phyloP scores from a whole-genome alignment of 2,329 filamentous ascomycete genomes.

The Pyrenophora tritici-repentis region DNA sequence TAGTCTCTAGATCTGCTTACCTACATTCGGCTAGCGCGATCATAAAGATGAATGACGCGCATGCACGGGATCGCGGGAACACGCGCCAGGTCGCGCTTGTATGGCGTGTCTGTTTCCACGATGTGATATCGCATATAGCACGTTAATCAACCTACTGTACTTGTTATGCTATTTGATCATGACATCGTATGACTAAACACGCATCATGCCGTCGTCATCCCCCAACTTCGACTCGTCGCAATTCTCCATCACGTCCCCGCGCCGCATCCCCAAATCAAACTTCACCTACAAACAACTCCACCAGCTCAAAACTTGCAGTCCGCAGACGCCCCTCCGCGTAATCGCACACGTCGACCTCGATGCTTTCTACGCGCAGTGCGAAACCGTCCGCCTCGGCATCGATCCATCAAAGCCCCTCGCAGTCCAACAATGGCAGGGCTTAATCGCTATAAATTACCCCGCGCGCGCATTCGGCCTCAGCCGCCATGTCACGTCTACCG shows the following conservation, averaged over 20 bases:
- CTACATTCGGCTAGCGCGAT: constrained; percentile 22
- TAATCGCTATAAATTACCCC: constrained; percentile 96
- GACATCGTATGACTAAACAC: constrained; percentile 10
- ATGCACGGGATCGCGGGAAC: constrained; percentile 41
- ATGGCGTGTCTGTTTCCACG: constrained; percentile 1
- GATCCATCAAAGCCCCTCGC: constrained; percentile 80
- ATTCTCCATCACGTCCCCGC: constrained; percentile 44
- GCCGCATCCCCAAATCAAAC: constrained; percentile 60
- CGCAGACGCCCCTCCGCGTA: constrained; percentile 78
- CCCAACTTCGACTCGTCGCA: constrained; percentile 55
- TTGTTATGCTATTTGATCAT: not conserved
- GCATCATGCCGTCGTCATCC: constrained; percentile 55
- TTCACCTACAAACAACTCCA: constrained; percentile 86
- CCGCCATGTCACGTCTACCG: constrained; percentile 75
- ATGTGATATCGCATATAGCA: not conserved
- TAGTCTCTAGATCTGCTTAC: not conserved
- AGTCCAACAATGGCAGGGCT: constrained; percentile 92
- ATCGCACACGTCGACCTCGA: constrained; percentile 94
- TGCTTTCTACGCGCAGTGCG: constrained; percentile 94
- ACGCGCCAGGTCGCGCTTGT: constrained; percentile 29
- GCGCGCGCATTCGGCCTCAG: constrained; percentile 80
- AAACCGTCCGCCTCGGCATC: constrained; percentile 82
- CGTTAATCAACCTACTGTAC: not conserved
- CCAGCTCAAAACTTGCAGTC: constrained; percentile 72
- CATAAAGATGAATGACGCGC: constrained; percentile 39